Evolutionary conservation across 2,329 filamentous ascomycete species (phyloP), one percentile per base, ranked within the genome.

Genomic region (Fusarium ambrosium): DNA sequence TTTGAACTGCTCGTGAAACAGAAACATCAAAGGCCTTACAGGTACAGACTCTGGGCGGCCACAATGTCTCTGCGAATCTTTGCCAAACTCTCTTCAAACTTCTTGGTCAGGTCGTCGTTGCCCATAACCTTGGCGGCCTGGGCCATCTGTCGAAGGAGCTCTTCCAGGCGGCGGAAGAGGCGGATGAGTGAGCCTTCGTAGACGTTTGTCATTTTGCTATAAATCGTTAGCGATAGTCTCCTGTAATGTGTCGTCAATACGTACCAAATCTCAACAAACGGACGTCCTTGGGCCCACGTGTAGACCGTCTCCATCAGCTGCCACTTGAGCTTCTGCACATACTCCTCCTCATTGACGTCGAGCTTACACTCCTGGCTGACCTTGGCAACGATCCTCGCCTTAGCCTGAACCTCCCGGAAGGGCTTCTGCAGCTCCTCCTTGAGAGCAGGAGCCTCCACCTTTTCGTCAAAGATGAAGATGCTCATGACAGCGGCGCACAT

Each of bases 71-170:
- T 90, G 83, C 94, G 91, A 64, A 98, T 93, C 89, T 97, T 97
- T 68, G 89, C 88, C 77, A 99, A 86, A 71, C 94, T 93, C 77
- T 92, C 90, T 80, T 98, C 95, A 81, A 99, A 99, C 85, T 98
- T 98, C 81, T 92, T 90, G 80, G 95, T 93, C 66, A 99, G 87
- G 79, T 98, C 97, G 70, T 97, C 95, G 82, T 94, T 98, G 79
- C 97, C 97, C 97, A 99, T 99, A 73, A 98, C 96, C 86, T 98
- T 98, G 75, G 94, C 91, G 27, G 96, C 97, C 85, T 98, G 94
- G 18, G 93, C 96, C 90, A 98, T 97, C 84, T 99, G 97, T 76
- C 97, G 91, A 39, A 99, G 87, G 68, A 98, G 88, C 85, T 99
- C 97, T 84, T 99, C 97, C 36, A 99, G 88, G 22, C 97, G 94